phyloP scores from a whole-genome alignment of 768 basidiomycete genomes.

The Lentinula sp. region DNA sequence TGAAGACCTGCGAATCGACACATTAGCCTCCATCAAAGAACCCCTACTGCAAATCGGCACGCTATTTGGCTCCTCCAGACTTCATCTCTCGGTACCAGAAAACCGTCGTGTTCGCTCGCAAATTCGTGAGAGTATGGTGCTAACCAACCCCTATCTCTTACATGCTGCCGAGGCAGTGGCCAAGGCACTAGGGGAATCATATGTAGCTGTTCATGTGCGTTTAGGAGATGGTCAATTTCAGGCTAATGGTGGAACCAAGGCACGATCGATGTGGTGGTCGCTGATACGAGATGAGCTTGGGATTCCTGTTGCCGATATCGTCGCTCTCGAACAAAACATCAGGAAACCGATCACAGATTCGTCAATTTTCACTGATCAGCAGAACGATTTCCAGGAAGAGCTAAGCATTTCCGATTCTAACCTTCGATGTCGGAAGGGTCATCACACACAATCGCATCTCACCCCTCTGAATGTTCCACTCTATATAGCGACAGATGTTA shows the following conservation, averaged over 20 bases:
- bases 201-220: constrained; percentile 63
- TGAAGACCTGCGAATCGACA: constrained; percentile 34
- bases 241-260: constrained; percentile 30
- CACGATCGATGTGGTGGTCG: constrained; percentile 49
- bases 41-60: constrained; percentile 67
- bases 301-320: constrained; percentile 28
- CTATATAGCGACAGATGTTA: constrained; percentile 61
- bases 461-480: constrained; percentile 47
- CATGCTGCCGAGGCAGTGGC: constrained; percentile 38
- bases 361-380: constrained; percentile 4
- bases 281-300: constrained; percentile 46
- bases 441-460: constrained; percentile 26
- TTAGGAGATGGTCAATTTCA: constrained; percentile 64
- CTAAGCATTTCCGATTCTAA: constrained; percentile 11
- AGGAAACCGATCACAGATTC: constrained; percentile 12
- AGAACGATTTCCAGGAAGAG: constrained; percentile 19
- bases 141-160: constrained; percentile 43
- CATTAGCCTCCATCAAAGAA: constrained; percentile 32
- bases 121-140: constrained; percentile 53
- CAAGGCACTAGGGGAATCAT: constrained; percentile 29
- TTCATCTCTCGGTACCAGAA: constrained; percentile 38
- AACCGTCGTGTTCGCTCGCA: constrained; percentile 37
- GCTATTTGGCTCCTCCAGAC: constrained; percentile 70
- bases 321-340: constrained; percentile 20
- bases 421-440: constrained; percentile 32